A percentile compares a stretch with the other conserved stretches of the same genome.
phyloP scores from a whole-genome alignment of 139 green algal genomes.

The Picochlorum sp. region DNA sequence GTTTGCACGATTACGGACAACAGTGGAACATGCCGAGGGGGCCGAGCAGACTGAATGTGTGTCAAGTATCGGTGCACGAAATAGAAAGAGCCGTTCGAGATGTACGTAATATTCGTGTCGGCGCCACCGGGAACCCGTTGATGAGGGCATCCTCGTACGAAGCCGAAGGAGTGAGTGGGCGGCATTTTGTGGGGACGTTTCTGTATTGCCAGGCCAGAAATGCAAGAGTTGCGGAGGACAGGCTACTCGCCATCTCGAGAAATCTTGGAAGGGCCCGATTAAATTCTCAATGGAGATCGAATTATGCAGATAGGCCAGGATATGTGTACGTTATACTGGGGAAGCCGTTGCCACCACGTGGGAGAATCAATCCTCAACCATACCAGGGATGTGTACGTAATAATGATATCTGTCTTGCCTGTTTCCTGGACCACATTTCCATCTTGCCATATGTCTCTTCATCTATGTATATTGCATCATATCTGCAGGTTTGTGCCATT shows the following conservation, averaged over 20 bases:
- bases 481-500: no score
- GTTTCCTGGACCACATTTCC: no score
- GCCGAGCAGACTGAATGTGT: no score
- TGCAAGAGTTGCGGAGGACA: neutral
- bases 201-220: neutral
- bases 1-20: no score
- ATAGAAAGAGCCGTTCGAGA: neutral
- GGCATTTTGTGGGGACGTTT: neutral
- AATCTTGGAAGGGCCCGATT: neutral
- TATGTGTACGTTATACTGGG: neutral
- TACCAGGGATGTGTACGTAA: no score
- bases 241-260: neutral
- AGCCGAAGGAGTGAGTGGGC: neutral
- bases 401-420: no score
- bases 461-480: no score
- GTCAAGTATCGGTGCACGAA: neutral
- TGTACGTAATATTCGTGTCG: neutral
- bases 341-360: neutral
- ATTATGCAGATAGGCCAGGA: neutral
- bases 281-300: neutral
- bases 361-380: no score
- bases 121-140: neutral
- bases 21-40: no score
- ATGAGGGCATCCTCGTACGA: neutral
- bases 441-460: no score